Conservation (phyloP, 345 rosid genomes). For the Kandelia obovata region DNA sequence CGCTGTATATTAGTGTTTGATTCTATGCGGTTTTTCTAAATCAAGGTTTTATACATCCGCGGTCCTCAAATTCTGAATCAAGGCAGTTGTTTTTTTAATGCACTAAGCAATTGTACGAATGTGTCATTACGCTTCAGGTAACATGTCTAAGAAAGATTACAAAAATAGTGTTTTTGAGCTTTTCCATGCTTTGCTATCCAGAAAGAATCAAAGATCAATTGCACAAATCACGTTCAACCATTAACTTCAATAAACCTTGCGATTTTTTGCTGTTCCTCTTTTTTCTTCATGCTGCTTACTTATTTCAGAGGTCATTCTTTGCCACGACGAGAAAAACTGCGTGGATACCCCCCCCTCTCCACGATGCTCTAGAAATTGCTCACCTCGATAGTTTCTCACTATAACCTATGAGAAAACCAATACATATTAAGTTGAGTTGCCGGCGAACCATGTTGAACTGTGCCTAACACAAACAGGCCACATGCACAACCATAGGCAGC, state of each 20-base stretch:
- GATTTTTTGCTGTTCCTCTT: neutral
- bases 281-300: neutral
- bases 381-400: neutral
- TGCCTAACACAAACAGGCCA: no score
- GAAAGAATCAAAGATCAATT: neutral
- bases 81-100: no score
- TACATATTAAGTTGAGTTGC: no score
- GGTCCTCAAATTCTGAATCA: neutral
- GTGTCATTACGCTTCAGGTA: no score
- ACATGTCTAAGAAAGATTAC: no score
- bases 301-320: neutral
- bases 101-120: no score
- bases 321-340: neutral
- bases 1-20: neutral
- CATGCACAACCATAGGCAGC: no score
- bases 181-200: neutral
- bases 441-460: no score
- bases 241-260: neutral
- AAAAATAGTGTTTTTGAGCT: no score
- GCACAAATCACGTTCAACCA: no score
- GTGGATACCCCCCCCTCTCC: neutral
- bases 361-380: neutral
- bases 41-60: conserved; percentile 2
- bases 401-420: no score
- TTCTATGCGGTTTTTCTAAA: neutral